A percentile compares a stretch with the other conserved stretches of the same genome.
Evolutionary conservation across 2,329 filamentous ascomycete species (phyloP).

Genomic region (Penicillium sp.): DNA sequence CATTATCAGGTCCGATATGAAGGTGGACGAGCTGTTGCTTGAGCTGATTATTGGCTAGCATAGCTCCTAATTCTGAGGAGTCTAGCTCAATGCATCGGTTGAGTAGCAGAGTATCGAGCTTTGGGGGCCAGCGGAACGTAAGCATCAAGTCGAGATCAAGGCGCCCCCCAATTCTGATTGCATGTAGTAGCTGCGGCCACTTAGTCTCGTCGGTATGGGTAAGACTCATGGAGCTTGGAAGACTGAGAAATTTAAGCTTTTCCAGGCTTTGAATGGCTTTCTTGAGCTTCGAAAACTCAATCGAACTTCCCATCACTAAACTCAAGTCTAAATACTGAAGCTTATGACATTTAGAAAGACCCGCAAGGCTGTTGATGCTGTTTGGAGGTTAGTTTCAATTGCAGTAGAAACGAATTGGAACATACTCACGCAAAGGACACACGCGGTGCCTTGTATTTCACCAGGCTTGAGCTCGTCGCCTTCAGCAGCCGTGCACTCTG

Average conservation of each 20-base stretch:
- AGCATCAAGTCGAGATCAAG: not conserved
- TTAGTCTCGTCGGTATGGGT: not conserved
- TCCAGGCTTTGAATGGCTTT: constrained; percentile 54
- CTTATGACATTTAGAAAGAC: constrained; percentile 58
- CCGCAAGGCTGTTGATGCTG: constrained; percentile 59
- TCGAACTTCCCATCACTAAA: constrained; percentile 53
- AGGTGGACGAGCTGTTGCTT: not conserved
- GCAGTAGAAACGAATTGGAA: not conserved
- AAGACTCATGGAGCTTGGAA: constrained; percentile 34
- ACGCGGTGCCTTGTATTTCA: constrained; percentile 62
- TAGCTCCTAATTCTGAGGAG: not conserved
- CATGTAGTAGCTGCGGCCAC: constrained; percentile 4
- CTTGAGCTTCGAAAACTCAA: constrained; percentile 55
- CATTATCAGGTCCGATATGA: not conserved
- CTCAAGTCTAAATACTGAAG: constrained; percentile 58
- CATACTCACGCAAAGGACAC: constrained; percentile 57
- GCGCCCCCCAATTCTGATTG: not conserved
- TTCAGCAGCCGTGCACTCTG: constrained; percentile 61
- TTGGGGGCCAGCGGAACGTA: not conserved
- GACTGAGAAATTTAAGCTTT: constrained; percentile 50
- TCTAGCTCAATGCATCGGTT: not conserved
- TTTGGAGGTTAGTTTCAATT: not conserved
- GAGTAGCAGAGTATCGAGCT: not conserved
- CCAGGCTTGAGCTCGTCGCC: constrained; percentile 56
- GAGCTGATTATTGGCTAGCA: not conserved